Evolutionary conservation across 1,284 basidiomycete genomes (phyloP), one percentile per base, ranked within the genome.

Genomic region (Papiliotrema flavescens): DNA sequence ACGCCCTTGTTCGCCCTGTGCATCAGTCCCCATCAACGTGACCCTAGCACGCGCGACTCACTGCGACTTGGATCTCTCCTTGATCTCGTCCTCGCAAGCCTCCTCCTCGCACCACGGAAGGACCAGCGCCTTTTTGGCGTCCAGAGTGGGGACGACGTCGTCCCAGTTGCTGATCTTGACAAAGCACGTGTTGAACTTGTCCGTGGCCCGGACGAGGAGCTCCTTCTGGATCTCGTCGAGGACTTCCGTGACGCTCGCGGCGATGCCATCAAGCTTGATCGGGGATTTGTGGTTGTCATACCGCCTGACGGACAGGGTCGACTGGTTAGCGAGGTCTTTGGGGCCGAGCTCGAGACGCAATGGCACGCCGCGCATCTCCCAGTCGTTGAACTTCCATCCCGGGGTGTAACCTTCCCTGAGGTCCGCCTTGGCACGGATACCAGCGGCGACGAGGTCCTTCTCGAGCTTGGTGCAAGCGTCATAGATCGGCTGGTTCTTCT

Each of bases 351-450:
- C 96, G 63, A 99, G 86, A 62, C 95, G 90, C 55, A 99, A 81
- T 22, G 95, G 96, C 32, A 98, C 92, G 76, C 96, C 96, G 83
- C 93, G 91, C 79, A 96, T 87, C 80, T 99, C 96, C 93, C 95
- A 98, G 73, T 98, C 91, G 76, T 97, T 97, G 80, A 97, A 99
- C 80, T 98, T 99, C 81, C 88, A 98, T 43, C 95, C 95, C 15
- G 95, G 95, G 47, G 92, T 98, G 79, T 98, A 96, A 24, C 89
- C 91, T 19, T 98, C 95, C 53, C 95, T 81, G 62, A 94, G 79
- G 78, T 99, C 96, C 1, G 90, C 90, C 78, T 88, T 91, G 44
- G 90, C 90, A 60, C 88, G 83, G 61, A 98, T 79, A 46, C 86
- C 93, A 11, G 80, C 82, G 63, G 84, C 85, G 74, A 83, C 83